Base-by-base conservation (phyloP, 352 stramenopile genomes). In the Aphanomyces invadans region DNA sequence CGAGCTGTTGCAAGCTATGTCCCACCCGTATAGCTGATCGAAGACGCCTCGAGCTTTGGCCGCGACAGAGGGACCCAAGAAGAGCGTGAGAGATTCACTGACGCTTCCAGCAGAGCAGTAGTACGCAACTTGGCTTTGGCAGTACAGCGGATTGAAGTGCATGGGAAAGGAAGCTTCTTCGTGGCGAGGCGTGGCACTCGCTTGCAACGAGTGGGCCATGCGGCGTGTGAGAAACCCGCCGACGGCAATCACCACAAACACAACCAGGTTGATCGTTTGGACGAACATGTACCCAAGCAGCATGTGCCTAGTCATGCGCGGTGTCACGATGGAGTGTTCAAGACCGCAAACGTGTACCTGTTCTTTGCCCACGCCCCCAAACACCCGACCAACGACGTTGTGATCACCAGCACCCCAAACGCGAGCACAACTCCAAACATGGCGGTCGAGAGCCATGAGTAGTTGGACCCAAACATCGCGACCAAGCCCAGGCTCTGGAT, bases 61-160 rank as follows among this genome's bases (percentile, higher is more conserved):
- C 28, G 48, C 60, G 1, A 57, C 12, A 2, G 17, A 12, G 2
- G 78, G 73, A 23, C 79, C 71, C 10, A 67, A n/a, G 31, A 78
- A 76, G 23, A 78, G 69, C 52, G 45, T 39, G 9, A 66, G 46
- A 15, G 74, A 60, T 2, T 71, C 65, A 23, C 29, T 7, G 3
- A 67, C 65, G 3, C 29, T 55, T 1, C 49, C 48, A 10, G 31
- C 32, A 17, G 76, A 46, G 71, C 85, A 94, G 71, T 92, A 94
- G 68, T 90, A 88, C 38, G 81, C 74, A 51, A 94, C 76, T 72
- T 90, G 80, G 5, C 80, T 78, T 62, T 84, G 79, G 76, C 85
- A 94, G 71, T 91, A 94, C 55, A 94, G 76, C 54, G 79, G 56
- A 65, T 92, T 91, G 66, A 94, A 94, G 65, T 90, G 88, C 38